These are phyloP conservation scores for Orbilia blumenaviensis DNA, from an alignment of 2,329 filamentous ascomycete genomes.

Conservation along the genomic window DNA sequence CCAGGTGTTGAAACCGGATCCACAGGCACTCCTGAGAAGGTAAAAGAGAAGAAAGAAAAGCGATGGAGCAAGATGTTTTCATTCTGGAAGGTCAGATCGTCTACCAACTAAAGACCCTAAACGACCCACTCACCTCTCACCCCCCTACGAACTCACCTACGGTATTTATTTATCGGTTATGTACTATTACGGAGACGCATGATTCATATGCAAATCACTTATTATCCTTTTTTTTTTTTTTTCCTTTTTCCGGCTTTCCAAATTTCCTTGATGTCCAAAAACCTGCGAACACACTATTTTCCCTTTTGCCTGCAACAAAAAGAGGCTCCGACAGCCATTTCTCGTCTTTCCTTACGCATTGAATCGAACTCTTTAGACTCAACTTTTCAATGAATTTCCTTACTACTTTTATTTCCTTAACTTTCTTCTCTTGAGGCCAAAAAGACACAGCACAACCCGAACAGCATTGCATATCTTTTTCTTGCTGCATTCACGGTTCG, in stretches of 20 bases:
- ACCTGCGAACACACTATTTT: conserved; percentile 6
- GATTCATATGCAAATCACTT: conserved; percentile 34
- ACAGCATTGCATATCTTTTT: conserved; percentile 24
- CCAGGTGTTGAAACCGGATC: conserved; percentile 54
- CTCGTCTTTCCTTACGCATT: conserved; percentile 51
- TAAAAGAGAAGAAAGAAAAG: conserved; percentile 57
- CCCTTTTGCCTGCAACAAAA: conserved; percentile 12
- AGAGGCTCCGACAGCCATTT: conserved; percentile 39
- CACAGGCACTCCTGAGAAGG: conserved; percentile 47
- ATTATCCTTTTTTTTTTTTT: conserved; percentile 22
- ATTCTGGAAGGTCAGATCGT: conserved; percentile 57
- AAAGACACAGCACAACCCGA: conserved; percentile 3
- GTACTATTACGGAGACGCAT: conserved; percentile 52
- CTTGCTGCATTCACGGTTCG: conserved; percentile 42
- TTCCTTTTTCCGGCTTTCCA: conserved; percentile 25
- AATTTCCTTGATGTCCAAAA: conserved; percentile 44
- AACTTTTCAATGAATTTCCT: conserved; percentile 53
- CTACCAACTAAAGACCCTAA: conserved; percentile 26
- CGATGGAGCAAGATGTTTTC: conserved; percentile 57
- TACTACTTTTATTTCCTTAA: conserved; percentile 10
- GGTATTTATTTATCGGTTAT: conserved; percentile 52
- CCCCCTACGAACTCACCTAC: conserved; percentile 28
- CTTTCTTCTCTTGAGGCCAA: conserved; percentile 51
- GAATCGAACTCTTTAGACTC: conserved; percentile 46
- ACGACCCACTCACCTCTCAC: background rate